Base-by-base conservation (phyloP, 1,284 basidiomycete genomes). In the Microbotryum saponariae region DNA sequence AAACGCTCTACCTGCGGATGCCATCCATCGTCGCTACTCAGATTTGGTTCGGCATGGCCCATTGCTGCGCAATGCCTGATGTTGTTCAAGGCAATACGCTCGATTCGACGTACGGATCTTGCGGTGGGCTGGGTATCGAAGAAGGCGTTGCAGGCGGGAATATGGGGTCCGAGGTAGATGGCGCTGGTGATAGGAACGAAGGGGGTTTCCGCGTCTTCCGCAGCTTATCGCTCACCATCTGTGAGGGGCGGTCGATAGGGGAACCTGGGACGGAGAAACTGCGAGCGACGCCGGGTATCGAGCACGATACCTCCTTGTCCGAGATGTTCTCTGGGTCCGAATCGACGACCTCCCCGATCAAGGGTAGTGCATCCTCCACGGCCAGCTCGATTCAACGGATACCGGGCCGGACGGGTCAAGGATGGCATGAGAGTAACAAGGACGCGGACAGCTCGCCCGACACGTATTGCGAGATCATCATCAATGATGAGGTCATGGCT, bases 401-500 rank as follows among this genome's bases (percentile, higher is more conserved):
- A 56, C 50, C 21, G 49, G 23, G 18, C 47, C 47, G 31, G 33
- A 37, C 42, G 45, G 53, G 23, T 57, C 31, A 42, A 50, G 25
- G 37, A 16, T 42, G 37, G 37, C 37, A 42, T 42, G 37, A 42
- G 16, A 42, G 37, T 18, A 42, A 42, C 49, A 57, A 45, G 45
- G 62, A 59, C 31, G 23, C 50, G 29, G 20, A 16, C 16, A 54
- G 50, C 23, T 47, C 54, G 42, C 48, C 47, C 16, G 59, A 62
- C 47, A 54, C 60, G 27, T 68, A 63, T 51, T 70, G 71, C 60
- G 73, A 74, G 59, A 48, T 75, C 42, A 63, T 65, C 18, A 56
- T 72, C 21, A 66, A 70, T 25, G 74, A 69, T 18, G 69, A 70
- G 12, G 75, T 85, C 16, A 84, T 82, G 64, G 87, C 85, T 57